A percentile compares a stretch with the other conserved stretches of the same genome.
Evolutionary conservation across 768 basidiomycete genomes (phyloP).

Genomic region (Auriscalpium vulgare): DNA sequence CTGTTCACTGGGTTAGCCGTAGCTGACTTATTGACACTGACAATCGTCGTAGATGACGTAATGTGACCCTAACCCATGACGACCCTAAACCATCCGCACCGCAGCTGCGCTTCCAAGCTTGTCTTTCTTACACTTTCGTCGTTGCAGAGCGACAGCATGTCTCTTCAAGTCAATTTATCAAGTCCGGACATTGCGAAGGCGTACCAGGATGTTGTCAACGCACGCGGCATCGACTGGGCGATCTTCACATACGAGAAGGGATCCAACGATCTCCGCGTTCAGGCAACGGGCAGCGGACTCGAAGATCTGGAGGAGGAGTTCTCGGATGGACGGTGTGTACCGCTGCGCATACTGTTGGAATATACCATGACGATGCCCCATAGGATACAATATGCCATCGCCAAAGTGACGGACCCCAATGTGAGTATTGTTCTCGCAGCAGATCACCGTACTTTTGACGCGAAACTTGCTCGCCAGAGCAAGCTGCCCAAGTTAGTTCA

Average conservation of each 20-base stretch:
- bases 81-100: background rate
- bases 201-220: constrained; percentile 68
- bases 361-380: constrained; percentile 6
- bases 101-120: background rate
- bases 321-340: constrained; percentile 76
- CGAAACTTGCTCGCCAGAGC: constrained; percentile 37
- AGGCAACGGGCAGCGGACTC: constrained; percentile 74
- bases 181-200: constrained; percentile 63
- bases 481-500: constrained; percentile 87
- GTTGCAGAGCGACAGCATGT: constrained; percentile 39
- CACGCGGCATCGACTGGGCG: constrained; percentile 64
- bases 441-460: background rate
- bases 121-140: constrained; percentile 3
- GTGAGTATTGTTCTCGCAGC: constrained; percentile 28
- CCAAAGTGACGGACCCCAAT: constrained; percentile 76
- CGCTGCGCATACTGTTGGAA: constrained; percentile 4
- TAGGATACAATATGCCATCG: constrained; percentile 93
- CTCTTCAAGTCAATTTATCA: constrained; percentile 72
- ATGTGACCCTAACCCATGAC: background rate
- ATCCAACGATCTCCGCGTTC: constrained; percentile 82
- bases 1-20: no score
- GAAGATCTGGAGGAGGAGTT: constrained; percentile 93
- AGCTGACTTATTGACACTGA: no score
- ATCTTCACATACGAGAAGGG: constrained; percentile 77
- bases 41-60: background rate